Evolutionary conservation across 305 asterid species (phyloP).

Genomic region (Fraxinus xanthoxyloides): DNA sequence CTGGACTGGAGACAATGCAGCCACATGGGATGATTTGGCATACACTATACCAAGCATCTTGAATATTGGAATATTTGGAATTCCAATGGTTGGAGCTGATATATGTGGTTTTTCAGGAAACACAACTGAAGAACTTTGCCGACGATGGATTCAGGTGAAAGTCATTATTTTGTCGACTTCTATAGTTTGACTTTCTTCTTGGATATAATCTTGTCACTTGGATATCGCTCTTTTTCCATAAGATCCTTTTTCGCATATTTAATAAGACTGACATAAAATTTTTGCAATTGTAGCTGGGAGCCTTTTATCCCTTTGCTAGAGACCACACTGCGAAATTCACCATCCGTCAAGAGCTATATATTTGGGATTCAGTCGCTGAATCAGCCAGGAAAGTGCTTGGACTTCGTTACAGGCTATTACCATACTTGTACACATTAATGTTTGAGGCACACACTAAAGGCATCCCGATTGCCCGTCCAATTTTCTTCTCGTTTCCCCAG

Average conservation of each 20-base stretch:
- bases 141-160: conserved; percentile 92
- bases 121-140: conserved; percentile 85
- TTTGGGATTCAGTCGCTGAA: conserved; percentile 82
- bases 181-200: background rate
- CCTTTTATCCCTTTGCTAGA: conserved; percentile 88
- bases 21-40: conserved; percentile 78
- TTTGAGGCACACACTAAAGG: conserved; percentile 66
- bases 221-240: background rate
- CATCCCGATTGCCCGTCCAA: conserved; percentile 69
- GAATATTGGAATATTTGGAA: conserved; percentile 73
- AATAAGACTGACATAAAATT: background rate
- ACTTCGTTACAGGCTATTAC: conserved; percentile 66
- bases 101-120: conserved; percentile 70
- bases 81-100: conserved; percentile 96
- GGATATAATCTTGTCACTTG: background rate
- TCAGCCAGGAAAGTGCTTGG: conserved; percentile 68
- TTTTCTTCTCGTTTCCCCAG: conserved; percentile 76
- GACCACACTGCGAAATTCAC: conserved; percentile 48
- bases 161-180: background rate
- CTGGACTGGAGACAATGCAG: conserved; percentile 96
- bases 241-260: background rate
- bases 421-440: conserved; percentile 73
- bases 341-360: conserved; percentile 60
- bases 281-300: conserved; percentile 61
- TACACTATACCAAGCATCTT: conserved; percentile 69